Evolutionary conservation across 345 rosid species (phyloP), one percentile per base, ranked within the genome.

Genomic region (Passiflora organensis): DNA sequence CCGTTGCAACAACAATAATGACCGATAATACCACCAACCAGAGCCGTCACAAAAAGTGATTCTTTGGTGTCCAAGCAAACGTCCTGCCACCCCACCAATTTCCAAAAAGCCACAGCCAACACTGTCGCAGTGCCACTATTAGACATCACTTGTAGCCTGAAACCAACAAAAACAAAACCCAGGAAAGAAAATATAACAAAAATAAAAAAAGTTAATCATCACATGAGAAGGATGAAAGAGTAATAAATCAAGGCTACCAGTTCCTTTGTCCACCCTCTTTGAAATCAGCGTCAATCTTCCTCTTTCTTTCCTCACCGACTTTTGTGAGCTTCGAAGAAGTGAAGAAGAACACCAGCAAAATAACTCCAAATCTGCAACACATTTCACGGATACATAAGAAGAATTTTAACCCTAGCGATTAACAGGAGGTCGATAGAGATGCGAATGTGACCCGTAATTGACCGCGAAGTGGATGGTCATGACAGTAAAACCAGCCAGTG

Each of bases 211-310:
- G 13, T 14, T 13, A 32, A 19, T 10, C 1, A 0, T 24, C 13
- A 32, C 14, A 20, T 22, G 39, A 39, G 28, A 32, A 19, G 13
- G 36, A 11, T 5, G n/a, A 37, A 19, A 10, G 22, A 19, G 19
- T 1, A 14, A 38, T 5, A 9, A 55, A 21, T 17, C 74, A n/a
- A n/a, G n/a, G n/a, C n/a, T n/a, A 91, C 99, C 96, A 93, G 66
- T 91, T 84, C 60, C 99, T 72, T 70, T 91, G 98, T 1, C 98
- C 98, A 5, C 98, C 94, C 65, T 88, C 91, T 72, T 86, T 93
- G 59, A 88, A 93, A 37, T 86, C 94, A 56, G 80, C 82, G 60
- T 86, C 96, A 22, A 88, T 70, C 19, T 55, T 74, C 53, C 83
- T 80, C 80, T 93, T 93, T 79, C 74, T 88, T 42, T 86, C 95